A percentile compares a stretch with the other conserved stretches of the same genome.
phyloP scores from a whole-genome alignment of 768 basidiomycete species.

The Hericium rajendrae region DNA sequence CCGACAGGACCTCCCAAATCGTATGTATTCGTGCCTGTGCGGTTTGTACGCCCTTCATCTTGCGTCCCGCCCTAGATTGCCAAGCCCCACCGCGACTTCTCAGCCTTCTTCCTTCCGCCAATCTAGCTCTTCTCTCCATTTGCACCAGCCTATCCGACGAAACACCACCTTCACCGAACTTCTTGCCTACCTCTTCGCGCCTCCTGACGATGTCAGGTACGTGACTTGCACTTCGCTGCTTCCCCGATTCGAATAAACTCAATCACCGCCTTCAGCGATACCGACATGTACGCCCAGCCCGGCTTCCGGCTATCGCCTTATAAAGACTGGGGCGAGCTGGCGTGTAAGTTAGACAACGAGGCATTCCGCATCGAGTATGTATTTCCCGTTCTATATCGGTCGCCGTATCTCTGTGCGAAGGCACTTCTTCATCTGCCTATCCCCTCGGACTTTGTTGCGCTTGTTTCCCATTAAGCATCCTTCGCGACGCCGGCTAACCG shows the following conservation, averaged over 20 bases:
- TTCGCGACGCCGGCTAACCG: neutral
- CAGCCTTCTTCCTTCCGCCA: conserved; percentile 18
- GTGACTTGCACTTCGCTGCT: conserved; percentile 1
- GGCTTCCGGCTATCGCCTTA: conserved; percentile 29
- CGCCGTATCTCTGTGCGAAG: neutral
- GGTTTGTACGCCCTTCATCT: neutral
- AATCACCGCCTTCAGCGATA: conserved; percentile 1
- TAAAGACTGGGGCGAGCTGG: conserved; percentile 67
- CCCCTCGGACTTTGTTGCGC: neutral
- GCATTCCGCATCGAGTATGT: conserved; percentile 78
- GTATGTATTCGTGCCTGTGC: conserved; percentile 2
- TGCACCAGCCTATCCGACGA: conserved; percentile 32
- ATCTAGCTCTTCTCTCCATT: conserved; percentile 22
- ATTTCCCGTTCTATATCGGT: neutral
- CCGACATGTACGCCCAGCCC: conserved; percentile 2
- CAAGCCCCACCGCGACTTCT: conserved; percentile 21
- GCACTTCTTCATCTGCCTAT: conserved; percentile 1
- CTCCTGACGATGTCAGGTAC: conserved; percentile 46
- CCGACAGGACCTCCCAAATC: conserved; percentile 5
- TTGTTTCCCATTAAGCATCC: neutral
- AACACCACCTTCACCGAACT: conserved; percentile 58
- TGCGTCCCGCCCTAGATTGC: conserved; percentile 8
- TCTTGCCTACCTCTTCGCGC: conserved; percentile 64
- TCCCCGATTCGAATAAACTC: neutral
- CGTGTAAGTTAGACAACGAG: conserved; percentile 62